Evolutionary conservation across 208 protist species (phyloP).

Genomic region (Spongospora subterranea): DNA sequence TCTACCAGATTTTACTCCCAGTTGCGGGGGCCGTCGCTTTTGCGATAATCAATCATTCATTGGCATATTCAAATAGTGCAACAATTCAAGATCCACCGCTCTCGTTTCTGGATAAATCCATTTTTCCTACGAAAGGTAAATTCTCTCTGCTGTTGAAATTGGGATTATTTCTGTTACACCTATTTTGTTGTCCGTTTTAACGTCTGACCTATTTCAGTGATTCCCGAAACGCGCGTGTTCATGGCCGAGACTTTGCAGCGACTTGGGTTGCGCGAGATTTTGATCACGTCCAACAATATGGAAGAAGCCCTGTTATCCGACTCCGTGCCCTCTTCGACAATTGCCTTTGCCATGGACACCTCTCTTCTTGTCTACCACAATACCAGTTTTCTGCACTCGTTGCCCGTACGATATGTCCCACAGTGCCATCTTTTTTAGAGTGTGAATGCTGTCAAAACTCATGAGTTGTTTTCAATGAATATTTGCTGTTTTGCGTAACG

Average conservation of each 20-base stretch:
- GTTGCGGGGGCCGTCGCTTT: background rate
- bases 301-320: background rate
- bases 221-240: background rate
- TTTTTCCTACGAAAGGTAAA: conserved; percentile 11
- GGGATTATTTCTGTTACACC: background rate
- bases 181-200: background rate
- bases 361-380: conserved; percentile 35
- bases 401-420: background rate
- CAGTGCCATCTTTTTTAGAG: too few species aligned
- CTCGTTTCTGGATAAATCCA: background rate
- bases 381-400: background rate
- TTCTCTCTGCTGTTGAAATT: too few species aligned
- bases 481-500: too few species aligned
- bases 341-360: background rate
- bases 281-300: background rate
- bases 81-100: background rate
- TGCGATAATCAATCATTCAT: background rate
- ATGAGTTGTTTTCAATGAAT: too few species aligned
- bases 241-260: background rate
- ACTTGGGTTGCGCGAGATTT: background rate
- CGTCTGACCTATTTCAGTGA: background rate
- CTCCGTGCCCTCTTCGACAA: background rate
- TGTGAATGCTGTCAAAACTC: too few species aligned
- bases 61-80: background rate
- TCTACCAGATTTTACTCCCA: background rate